Evolutionary conservation across 2,329 filamentous ascomycete species (phyloP).

Genomic region (Balansia obtecta): DNA sequence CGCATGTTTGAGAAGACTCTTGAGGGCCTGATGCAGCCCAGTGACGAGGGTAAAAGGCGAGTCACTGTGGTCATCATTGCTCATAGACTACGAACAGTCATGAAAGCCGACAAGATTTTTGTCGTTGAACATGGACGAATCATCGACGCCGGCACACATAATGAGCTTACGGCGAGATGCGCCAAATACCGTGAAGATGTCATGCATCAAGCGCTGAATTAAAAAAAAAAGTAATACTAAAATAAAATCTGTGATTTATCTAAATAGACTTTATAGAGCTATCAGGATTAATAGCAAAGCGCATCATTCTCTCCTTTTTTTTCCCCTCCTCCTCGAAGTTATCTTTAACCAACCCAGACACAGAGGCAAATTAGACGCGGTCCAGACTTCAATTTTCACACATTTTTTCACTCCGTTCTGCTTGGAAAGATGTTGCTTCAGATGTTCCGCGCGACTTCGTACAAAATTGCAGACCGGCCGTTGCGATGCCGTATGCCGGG

Average conservation of each 20-base stretch:
- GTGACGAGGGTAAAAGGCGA: not conserved
- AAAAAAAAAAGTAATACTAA: not conserved
- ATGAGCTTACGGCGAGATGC: not conserved
- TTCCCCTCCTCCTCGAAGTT: too few relatives aligned
- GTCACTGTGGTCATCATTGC: not conserved
- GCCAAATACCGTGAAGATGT: not conserved
- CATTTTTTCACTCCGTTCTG: too few relatives aligned
- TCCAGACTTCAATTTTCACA: too few relatives aligned
- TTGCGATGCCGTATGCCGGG: too few relatives aligned
- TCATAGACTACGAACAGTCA: not conserved
- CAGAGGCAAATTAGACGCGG: too few relatives aligned
- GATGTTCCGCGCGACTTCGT: too few relatives aligned
- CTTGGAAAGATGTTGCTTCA: too few relatives aligned
- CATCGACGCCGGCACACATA: not conserved
- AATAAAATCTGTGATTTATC: too few relatives aligned
- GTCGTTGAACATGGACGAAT: not conserved
- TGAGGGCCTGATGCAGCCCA: conserved; percentile 3
- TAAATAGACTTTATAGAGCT: not conserved
- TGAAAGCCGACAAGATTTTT: not conserved
- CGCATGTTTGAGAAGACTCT: not conserved
- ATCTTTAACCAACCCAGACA: too few relatives aligned
- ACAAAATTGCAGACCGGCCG: too few relatives aligned
- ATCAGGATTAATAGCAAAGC: too few relatives aligned
- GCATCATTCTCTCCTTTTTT: too few relatives aligned
- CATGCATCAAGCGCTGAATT: not conserved